Evolutionary conservation across 192 early-diverging fungal genomes (phyloP).

Genomic region (Piromyces finnis): DNA sequence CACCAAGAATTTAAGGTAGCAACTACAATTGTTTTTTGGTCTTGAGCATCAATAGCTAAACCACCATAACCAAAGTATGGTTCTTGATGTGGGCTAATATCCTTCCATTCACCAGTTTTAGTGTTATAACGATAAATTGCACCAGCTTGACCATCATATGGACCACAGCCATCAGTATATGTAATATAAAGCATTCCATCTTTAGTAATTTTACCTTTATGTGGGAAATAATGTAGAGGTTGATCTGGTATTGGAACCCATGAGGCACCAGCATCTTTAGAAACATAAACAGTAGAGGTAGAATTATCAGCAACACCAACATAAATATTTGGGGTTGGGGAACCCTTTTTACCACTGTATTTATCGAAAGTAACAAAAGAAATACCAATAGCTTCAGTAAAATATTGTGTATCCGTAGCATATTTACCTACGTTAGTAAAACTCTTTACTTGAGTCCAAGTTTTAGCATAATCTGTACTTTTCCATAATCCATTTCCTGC

Average conservation of each 20-base stretch:
- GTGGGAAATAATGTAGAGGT: slow-evolving; percentile 5
- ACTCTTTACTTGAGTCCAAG: background rate
- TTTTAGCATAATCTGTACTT: background rate
- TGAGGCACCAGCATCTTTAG: slow-evolving; percentile 5
- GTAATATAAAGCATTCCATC: background rate
- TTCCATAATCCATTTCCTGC: slow-evolving; percentile 1
- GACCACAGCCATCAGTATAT: slow-evolving; percentile 1
- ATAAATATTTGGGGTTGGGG: background rate
- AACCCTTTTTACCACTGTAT: background rate
- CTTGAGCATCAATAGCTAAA: slow-evolving; percentile 7
- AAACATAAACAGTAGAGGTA: background rate
- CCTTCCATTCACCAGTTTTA: slow-evolving; percentile 4
- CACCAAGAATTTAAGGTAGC: slow-evolving; percentile 8
- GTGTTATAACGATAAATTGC: slow-evolving; percentile 12
- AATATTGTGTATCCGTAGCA: background rate
- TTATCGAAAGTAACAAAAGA: background rate
- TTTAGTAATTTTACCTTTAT: background rate
- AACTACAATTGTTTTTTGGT: slow-evolving; percentile 6
- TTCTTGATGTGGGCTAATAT: slow-evolving; percentile 2
- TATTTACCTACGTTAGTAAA: slow-evolving; percentile 1
- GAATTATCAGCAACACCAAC: slow-evolving; percentile 1
- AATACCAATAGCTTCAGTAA: slow-evolving; percentile 1
- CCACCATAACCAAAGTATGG: slow-evolving; percentile 12
- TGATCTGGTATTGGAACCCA: slow-evolving; percentile 7
- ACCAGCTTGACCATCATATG: slow-evolving; percentile 9